Percentiles rank a stretch among this genome's conserved stretches.
phyloP scores from a whole-genome alignment of 768 basidiomycete species.

The Boletus bicolor region DNA sequence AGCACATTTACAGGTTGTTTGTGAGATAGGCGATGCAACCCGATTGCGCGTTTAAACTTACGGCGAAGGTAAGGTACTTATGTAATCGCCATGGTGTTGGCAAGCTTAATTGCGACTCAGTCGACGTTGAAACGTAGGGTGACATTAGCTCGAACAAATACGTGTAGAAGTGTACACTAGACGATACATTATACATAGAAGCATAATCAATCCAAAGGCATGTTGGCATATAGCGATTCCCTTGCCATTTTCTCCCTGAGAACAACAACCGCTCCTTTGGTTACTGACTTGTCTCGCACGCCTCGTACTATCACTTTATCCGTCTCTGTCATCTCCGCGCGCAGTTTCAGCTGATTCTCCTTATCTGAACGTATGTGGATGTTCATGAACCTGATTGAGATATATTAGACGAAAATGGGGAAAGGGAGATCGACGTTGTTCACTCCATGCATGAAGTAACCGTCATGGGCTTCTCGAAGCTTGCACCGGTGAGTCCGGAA shows the following conservation, averaged over 20 bases:
- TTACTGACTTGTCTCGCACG: background rate
- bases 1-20: too few relatives aligned
- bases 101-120: too few relatives aligned
- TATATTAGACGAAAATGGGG: background rate
- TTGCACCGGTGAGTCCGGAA: conserved; percentile 1
- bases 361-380: conserved; percentile 16
- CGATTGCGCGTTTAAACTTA: too few relatives aligned
- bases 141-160: background rate
- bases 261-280: background rate
- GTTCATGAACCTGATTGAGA: conserved; percentile 9
- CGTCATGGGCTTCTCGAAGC: conserved; percentile 9
- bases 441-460: conserved; percentile 11
- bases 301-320: conserved; percentile 14
- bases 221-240: conserved; percentile 6
- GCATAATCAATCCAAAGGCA: background rate
- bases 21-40: too few relatives aligned
- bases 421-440: background rate
- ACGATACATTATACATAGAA: background rate
- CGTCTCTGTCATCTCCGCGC: conserved; percentile 15
- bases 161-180: background rate
- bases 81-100: too few relatives aligned
- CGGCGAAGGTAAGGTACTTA: too few relatives aligned
- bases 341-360: conserved; percentile 12
- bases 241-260: conserved; percentile 16
- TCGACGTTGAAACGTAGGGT: too few relatives aligned